phyloP scores from a whole-genome alignment of 176 grass and related monocot species.

The Zea mays region Zm-B73-REFERENCE-NAM-5.0 NC_050096.1:287283001-287283500 shows the following conservation, averaged over 20 bases:
- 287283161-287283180: slow-evolving; percentile 95
- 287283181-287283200: slow-evolving; percentile 90
- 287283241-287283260: slow-evolving; percentile 71
- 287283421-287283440: too few relatives aligned
- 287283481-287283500: too few relatives aligned
- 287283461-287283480: too few relatives aligned
- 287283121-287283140: slow-evolving; percentile 53
- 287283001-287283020: slow-evolving; percentile 84
- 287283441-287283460: too few relatives aligned
- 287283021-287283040: slow-evolving; percentile 27
- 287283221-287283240: slow-evolving; percentile 75
- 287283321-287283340: slow-evolving; percentile 25
- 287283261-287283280: slow-evolving; percentile 93
- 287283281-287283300: slow-evolving; percentile 78
- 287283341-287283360: not conserved
- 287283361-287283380: too few relatives aligned
- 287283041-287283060: not conserved
- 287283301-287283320: slow-evolving; percentile 49
- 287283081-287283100: not conserved
- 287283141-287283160: slow-evolving; percentile 91
- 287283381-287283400: too few relatives aligned
- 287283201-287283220: slow-evolving; percentile 76
- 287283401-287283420: too few relatives aligned
- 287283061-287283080: slow-evolving; percentile 25
- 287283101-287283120: not conserved